These are phyloP conservation scores for Fragaria vesca DNA, from an alignment of 306 rosid species.

Conservation along the genomic window DNA sequence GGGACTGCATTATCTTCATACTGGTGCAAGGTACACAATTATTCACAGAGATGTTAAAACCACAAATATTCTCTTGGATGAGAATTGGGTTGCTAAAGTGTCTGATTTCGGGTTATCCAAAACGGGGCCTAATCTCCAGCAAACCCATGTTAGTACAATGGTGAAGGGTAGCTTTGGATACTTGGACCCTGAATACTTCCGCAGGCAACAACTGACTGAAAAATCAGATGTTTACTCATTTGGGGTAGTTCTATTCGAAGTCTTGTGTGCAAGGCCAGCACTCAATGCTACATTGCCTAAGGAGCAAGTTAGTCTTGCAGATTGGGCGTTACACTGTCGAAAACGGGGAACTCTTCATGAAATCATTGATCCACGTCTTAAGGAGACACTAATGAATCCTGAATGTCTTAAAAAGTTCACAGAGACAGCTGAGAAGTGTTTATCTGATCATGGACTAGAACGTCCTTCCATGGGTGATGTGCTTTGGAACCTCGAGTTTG, in stretches of 20 bases:
- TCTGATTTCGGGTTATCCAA: slow-evolving; percentile 49
- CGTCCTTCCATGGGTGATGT: slow-evolving; percentile 53
- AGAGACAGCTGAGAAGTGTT: slow-evolving; percentile 41
- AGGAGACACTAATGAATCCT: slow-evolving; percentile 13
- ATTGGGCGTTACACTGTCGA: slow-evolving; percentile 35
- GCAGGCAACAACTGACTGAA: slow-evolving; percentile 38
- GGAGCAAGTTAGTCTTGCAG: slow-evolving; percentile 49
- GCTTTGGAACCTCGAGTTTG: slow-evolving; percentile 50
- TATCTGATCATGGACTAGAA: slow-evolving; percentile 35
- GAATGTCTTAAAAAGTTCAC: slow-evolving; percentile 34
- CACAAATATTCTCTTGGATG: slow-evolving; percentile 41
- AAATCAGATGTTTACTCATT: slow-evolving; percentile 51
- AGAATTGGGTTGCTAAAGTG: slow-evolving; percentile 46
- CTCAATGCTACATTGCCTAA: slow-evolving; percentile 38
- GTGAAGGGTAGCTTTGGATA: slow-evolving; percentile 56
- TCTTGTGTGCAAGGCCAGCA: slow-evolving; percentile 45
- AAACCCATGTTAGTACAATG: slow-evolving; percentile 41
- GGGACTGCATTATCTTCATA: slow-evolving; percentile 44
- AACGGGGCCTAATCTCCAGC: slow-evolving; percentile 31
- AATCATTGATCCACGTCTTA: slow-evolving; percentile 39
- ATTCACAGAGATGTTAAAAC: slow-evolving; percentile 43
- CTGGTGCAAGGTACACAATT: slow-evolving; percentile 31
- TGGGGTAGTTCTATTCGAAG: slow-evolving; percentile 49
- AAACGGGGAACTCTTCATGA: slow-evolving; percentile 28
- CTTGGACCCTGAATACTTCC: slow-evolving; percentile 46